Base-by-base conservation (phyloP, 495 filamentous ascomycete species). In the Cetradonia linearis region DNA sequence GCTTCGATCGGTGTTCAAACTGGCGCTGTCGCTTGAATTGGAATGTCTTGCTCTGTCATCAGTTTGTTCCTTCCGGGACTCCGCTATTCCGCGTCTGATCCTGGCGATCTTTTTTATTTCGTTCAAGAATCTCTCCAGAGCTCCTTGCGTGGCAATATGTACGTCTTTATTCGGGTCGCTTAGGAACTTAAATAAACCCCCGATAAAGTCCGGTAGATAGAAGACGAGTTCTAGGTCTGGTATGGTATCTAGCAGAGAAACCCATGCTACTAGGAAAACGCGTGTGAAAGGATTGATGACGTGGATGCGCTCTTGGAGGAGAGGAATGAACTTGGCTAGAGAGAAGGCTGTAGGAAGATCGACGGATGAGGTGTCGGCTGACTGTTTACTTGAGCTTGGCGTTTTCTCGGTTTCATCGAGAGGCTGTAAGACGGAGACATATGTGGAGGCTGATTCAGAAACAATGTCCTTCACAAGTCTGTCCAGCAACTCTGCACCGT, bases 391-490 rank as follows among this genome's bases (percentile, higher is more conserved):
- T 40, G 75, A 72, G 40, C 68, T 71, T 31, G 76, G 70, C 52
- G 79, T 80, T 28, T 74, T 68, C 23, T 66, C 65, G 8, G 73
- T 71, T 55, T 75, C 70, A 14, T 80, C 72, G 25, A 72, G 66
- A 10, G 68, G 66, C 56, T 93, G 85, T 50, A 99, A 73, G 2
- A 96, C 78, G 0, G 92, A 96, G 16, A 97, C 85, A 70, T 97
- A 97, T 8, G 91, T 92, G 33, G 94, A 87, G 6, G 94, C 94
- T 5, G 91, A 96, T 72, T 99, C 94, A 2, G 92, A 86, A 5
- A 97, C 92, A 54, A 99, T 99, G 67, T 99, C 94, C 70, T 99
- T 99, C 60, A 99, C 85, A 25, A 99, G 77, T 18, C 94, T 88
- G 72, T 99, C 94, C 6, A 99, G 79, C 58, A 99, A 82, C 69